Conservation (phyloP, 2,329 filamentous ascomycete genomes). For the Keithomyces neogunnii region DNA sequence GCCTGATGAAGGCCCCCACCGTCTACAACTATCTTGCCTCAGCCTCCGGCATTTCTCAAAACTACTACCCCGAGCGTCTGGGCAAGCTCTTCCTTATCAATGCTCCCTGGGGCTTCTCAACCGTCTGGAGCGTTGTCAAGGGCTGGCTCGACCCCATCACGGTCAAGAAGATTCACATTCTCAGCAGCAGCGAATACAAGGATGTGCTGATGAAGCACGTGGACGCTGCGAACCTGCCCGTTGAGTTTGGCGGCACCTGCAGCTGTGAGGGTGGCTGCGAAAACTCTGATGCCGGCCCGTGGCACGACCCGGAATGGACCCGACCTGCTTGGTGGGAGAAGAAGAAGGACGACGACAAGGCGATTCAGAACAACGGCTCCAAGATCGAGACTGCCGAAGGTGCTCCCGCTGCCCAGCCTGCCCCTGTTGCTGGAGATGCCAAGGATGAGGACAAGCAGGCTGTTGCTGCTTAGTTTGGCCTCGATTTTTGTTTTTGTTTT, state of each 20-base stretch:
- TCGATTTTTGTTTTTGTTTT: too few relatives aligned
- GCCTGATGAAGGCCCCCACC: constrained; percentile 67
- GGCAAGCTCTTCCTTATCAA: constrained; percentile 98
- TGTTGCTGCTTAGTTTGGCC: constrained; percentile 6
- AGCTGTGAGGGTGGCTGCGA: constrained; percentile 74
- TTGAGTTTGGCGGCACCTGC: constrained; percentile 76
- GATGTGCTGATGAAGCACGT: constrained; percentile 78
- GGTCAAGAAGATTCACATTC: constrained; percentile 88
- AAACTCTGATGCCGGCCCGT: constrained; percentile 84
- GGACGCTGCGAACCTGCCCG: constrained; percentile 81
- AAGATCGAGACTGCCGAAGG: constrained; percentile 26
- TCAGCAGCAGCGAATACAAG: constrained; percentile 67
- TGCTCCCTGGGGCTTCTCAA: constrained; percentile 88
- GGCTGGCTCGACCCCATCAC: constrained; percentile 95
- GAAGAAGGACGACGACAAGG: constrained; percentile 30
- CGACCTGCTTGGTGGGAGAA: constrained; percentile 57
- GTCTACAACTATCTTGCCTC: constrained; percentile 84
- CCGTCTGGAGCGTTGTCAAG: constrained; percentile 80
- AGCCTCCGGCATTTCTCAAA: constrained; percentile 85
- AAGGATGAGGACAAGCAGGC: constrained; percentile 24
- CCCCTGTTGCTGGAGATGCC: constrained; percentile 19
- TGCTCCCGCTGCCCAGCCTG: constrained; percentile 19
- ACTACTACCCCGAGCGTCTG: constrained; percentile 97
- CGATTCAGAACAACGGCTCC: constrained; percentile 32
- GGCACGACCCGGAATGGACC: constrained; percentile 61